Base-by-base conservation (phyloP, 306 rosid species). In the Benincasa hispida region DNA sequence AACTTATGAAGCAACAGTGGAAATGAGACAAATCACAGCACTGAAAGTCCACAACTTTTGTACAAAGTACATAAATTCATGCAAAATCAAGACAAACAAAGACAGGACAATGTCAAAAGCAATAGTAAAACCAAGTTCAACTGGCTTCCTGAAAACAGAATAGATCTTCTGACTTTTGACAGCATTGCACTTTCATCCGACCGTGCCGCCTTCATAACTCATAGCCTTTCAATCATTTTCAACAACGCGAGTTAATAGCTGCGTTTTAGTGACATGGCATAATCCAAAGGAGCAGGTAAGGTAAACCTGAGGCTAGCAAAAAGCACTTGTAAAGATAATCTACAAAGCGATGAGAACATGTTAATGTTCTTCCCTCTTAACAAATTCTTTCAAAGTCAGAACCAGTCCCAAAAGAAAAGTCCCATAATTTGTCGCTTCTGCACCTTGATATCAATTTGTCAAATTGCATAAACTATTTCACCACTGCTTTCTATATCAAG, bases 401-500 rank as follows among this genome's bases (percentile, higher is more conserved):
- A 67, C 34, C 72, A 34, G 32, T 34, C 63, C 62, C 79, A 63
- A 19, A 50, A 75, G 65, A 74, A 32, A 28, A 72, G 25, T 68
- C 48, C 35, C 55, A 65, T 37, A 21, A 28, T 50, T 47, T 18
- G 25, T 48, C 41, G 5, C 19, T 73, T 27, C 35, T 0, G 47
- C 77, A 18, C 35, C 62, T 28, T 5, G 2, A 30, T 73, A 35
- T 51, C 66, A 35, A 48, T 50, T n/a, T 32, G 76, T 84, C 82
- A 91, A 53, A 90, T 83, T 66, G 98, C 98, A 84, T 90, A 94
- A 30, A 94, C 97, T 55, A 94, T 91, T 82, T 91, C 97, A 78
- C 93, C 98, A 30, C 97, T 94, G 85, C 97, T 94, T 81, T 94
- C 98, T 32, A 87, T 82, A 77, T 90, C 96, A 28, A 89, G 98